These are phyloP conservation scores for Dioscorea dumetorum DNA, from an alignment of 106 monocot species.

Conservation along the genomic window DNA sequence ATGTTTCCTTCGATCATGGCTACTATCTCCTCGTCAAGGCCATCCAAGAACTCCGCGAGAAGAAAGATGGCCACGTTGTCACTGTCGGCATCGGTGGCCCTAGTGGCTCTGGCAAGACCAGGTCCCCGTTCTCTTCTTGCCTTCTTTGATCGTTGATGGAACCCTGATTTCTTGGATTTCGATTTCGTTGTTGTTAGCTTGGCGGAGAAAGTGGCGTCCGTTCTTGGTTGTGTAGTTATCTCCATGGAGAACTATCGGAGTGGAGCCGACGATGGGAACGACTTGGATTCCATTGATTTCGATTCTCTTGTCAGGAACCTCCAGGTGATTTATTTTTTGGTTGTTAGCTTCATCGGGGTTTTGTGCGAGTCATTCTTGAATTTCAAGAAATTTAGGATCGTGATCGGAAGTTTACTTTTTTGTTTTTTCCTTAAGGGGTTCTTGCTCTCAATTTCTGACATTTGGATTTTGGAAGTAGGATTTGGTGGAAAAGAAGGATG, in stretches of 20 bases:
- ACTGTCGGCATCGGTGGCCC: slow-evolving; percentile 97
- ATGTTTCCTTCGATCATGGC: slow-evolving; percentile 96
- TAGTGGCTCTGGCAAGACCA: slow-evolving; percentile 92
- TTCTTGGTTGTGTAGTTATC: slow-evolving; percentile 75
- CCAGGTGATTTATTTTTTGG: slow-evolving; percentile 59
- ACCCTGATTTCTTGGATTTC: background rate
- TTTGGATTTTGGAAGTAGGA: slow-evolving; percentile 36
- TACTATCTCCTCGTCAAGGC: slow-evolving; percentile 94
- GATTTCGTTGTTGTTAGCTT: slow-evolving; percentile 35
- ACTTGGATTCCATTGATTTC: slow-evolving; percentile 78
- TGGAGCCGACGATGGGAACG: slow-evolving; percentile 79
- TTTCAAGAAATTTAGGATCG: no score
- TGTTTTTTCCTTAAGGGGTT: no score
- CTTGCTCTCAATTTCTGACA: no score
- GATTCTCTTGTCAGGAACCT: slow-evolving; percentile 56
- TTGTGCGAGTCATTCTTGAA: no score
- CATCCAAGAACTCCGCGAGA: slow-evolving; percentile 89
- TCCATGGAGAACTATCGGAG: slow-evolving; percentile 96
- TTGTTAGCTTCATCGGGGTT: no score
- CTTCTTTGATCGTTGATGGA: background rate
- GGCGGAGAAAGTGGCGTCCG: slow-evolving; percentile 91
- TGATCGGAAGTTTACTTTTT: no score
- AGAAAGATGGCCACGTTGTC: slow-evolving; percentile 71
- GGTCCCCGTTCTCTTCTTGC: slow-evolving; percentile 19
- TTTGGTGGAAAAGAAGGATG: slow-evolving; percentile 66